Conservation (phyloP, 305 asterid genomes). For the Fraxinus baroniana region DNA sequence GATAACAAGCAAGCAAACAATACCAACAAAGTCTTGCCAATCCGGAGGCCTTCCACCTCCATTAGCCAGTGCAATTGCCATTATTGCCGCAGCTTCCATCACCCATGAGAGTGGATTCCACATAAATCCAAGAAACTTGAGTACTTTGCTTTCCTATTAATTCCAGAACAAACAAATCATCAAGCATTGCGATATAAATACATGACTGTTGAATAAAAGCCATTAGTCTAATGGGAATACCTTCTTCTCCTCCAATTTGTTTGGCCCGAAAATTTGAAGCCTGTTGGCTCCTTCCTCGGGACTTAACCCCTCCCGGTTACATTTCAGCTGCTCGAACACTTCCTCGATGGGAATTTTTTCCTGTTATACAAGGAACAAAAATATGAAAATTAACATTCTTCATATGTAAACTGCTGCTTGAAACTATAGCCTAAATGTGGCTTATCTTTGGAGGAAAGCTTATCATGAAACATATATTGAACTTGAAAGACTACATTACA, state of each 20-base stretch:
- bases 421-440: background rate
- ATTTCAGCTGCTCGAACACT: conserved; percentile 49
- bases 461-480: background rate
- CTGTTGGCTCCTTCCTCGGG: conserved; percentile 47
- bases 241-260: conserved; percentile 61
- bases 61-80: conserved; percentile 55
- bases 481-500: background rate
- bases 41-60: conserved; percentile 53
- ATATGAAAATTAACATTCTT: background rate
- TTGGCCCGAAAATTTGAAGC: conserved; percentile 49
- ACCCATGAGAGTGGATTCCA: conserved; percentile 64
- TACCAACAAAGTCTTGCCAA: conserved; percentile 62
- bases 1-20: conserved; percentile 47
- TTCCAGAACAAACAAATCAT: background rate
- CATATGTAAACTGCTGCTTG: background rate
- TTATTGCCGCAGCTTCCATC: conserved; percentile 60
- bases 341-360: conserved; percentile 55
- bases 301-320: conserved; percentile 45
- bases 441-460: background rate
- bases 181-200: background rate
- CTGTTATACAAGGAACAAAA: conserved; percentile 24
- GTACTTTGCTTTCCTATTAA: conserved; percentile 49
- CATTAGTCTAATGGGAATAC: conserved; percentile 16
- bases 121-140: conserved; percentile 54
- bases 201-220: background rate